A percentile compares a stretch with the other conserved stretches of the same genome.
Conservation (phyloP, 345 rosid species). For the Aquilaria yunnanensis region DNA sequence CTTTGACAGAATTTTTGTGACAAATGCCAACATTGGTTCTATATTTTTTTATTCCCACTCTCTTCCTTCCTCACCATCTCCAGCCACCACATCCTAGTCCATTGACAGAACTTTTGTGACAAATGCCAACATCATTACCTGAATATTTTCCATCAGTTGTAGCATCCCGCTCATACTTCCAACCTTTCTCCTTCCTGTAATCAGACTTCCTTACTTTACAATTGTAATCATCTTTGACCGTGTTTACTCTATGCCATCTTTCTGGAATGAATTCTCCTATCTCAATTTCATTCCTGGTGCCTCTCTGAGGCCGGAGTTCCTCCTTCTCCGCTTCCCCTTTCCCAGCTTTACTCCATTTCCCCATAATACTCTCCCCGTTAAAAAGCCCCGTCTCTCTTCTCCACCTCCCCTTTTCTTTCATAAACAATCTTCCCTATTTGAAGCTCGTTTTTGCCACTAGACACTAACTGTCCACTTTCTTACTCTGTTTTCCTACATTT, state of each 20-base stretch:
- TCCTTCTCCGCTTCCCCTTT: conserved; percentile 44
- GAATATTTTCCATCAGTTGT: conserved; percentile 53
- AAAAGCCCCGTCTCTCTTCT: conserved; percentile 3
- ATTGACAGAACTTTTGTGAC: no score
- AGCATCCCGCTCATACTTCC: conserved; percentile 52
- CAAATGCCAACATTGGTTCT: no score
- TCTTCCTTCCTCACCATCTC: no score
- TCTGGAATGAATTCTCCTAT: no score
- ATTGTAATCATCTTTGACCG: conserved; percentile 44
- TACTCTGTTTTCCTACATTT: conserved; percentile 28
- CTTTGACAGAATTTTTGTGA: no score
- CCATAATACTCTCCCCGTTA: conserved; percentile 23
- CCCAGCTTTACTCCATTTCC: conserved; percentile 19
- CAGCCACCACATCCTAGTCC: no score
- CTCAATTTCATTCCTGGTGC: conserved; percentile 34
- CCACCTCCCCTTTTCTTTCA: conserved; percentile 48
- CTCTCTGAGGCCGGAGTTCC: conserved; percentile 45
- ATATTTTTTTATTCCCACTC: no score
- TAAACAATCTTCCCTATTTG: conserved; percentile 45
- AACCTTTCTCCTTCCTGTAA: conserved; percentile 30
- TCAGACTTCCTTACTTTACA: conserved; percentile 56
- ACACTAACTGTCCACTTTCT: conserved; percentile 46
- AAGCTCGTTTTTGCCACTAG: conserved; percentile 34
- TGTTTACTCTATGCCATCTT: no score
- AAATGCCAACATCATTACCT: conserved; percentile 30